A percentile compares a stretch with the other conserved stretches of the same genome.
Evolutionary conservation across 441 rosid species (phyloP).

Genomic region (Gossypium schwendimanii): DNA sequence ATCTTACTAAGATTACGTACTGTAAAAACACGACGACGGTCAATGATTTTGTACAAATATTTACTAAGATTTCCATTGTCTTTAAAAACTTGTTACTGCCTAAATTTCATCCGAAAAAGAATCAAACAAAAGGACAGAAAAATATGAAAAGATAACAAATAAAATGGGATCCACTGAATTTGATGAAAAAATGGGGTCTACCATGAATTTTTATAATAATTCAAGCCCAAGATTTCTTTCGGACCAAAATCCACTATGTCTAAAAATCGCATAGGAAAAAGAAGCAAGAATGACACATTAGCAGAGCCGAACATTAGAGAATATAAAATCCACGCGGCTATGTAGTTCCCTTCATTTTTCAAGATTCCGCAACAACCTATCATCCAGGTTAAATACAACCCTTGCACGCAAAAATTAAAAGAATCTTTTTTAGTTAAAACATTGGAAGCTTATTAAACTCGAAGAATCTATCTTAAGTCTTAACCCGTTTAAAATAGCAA

Average conservation of each 20-base stretch:
- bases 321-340: not conserved
- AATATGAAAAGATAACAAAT: conserved; percentile 30
- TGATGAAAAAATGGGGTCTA: conserved; percentile 28
- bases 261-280: not conserved
- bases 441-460: not conserved
- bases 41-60: conserved; percentile 25
- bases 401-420: not conserved
- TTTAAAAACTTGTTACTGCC: not conserved
- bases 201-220: conserved; percentile 15
- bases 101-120: conserved; percentile 13
- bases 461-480: not conserved
- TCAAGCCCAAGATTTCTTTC: conserved; percentile 15
- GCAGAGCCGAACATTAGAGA: not conserved
- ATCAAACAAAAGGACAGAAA: conserved; percentile 26
- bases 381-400: not conserved
- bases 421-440: not conserved
- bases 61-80: conserved; percentile 3
- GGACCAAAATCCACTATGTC: conserved; percentile 2
- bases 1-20: conserved; percentile 18
- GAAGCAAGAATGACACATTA: not conserved
- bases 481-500: not conserved
- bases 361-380: not conserved
- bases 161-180: conserved; percentile 53
- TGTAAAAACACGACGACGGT: not conserved
- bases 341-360: not conserved